A percentile compares a stretch with the other conserved stretches of the same genome.
phyloP scores from a whole-genome alignment of 345 rosid species.

The Erodium maritimum region DNA sequence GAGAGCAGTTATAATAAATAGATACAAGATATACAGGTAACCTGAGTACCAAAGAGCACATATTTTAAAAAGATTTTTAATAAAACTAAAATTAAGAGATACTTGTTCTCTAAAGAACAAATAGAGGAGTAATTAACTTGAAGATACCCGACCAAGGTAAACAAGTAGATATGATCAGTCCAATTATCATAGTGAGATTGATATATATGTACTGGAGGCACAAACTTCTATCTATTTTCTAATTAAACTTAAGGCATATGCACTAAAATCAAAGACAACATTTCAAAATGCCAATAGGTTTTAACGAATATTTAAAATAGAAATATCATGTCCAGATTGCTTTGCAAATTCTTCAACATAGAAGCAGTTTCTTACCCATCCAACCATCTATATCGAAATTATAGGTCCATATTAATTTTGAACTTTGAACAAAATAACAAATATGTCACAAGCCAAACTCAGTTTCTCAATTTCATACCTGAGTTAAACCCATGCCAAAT shows the following conservation, averaged over 20 bases:
- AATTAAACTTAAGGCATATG: neutral
- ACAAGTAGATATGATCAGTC: too few species aligned
- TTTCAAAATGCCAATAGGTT: neutral
- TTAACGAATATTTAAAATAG: too few species aligned
- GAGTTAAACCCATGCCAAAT: constrained; percentile 94
- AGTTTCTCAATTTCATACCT: constrained; percentile 35
- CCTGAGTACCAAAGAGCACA: neutral
- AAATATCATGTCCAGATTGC: neutral
- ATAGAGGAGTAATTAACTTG: too few species aligned
- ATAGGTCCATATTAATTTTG: neutral
- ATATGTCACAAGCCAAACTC: neutral
- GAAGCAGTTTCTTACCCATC: too few species aligned
- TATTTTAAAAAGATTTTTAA: neutral
- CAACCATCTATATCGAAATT: too few species aligned
- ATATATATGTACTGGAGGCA: neutral
- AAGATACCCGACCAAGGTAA: too few species aligned
- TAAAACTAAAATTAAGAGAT: neutral
- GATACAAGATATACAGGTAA: neutral
- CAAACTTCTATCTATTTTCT: neutral
- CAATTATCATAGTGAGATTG: too few species aligned
- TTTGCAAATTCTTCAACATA: neutral
- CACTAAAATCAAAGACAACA: neutral
- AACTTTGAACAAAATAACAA: neutral
- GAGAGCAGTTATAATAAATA: neutral
- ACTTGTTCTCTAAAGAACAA: neutral